phyloP scores from a whole-genome alignment of 2,329 filamentous ascomycete genomes.

The Colletotrichum godetiae region DNA sequence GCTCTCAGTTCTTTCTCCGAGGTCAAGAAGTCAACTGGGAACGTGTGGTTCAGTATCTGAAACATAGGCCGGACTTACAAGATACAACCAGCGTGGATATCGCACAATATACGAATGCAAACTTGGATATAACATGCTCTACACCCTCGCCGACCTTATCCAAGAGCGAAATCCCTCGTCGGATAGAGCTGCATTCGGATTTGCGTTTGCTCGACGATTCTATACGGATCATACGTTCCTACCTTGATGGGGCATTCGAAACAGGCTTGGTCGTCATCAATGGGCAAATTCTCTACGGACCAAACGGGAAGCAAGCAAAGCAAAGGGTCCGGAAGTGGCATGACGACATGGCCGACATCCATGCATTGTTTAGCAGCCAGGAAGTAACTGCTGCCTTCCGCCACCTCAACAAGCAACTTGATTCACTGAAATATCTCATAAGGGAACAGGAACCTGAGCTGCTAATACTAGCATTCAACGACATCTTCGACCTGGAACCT shows the following conservation, averaged over 20 bases:
- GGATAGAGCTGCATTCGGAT: neutral
- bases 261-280: neutral
- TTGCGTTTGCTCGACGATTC: neutral
- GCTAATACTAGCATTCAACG: neutral
- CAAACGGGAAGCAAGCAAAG: neutral
- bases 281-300: neutral
- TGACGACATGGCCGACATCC: neutral
- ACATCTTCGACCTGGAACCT: neutral
- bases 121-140: neutral
- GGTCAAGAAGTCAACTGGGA: constrained; percentile 11
- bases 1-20: neutral
- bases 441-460: neutral
- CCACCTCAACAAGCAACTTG: neutral
- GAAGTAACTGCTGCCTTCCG: neutral
- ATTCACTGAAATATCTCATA: neutral
- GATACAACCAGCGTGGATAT: neutral
- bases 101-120: no score
- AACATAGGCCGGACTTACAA: constrained; percentile 3
- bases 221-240: neutral
- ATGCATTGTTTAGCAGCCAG: neutral
- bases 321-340: neutral
- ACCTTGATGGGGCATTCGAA: neutral
- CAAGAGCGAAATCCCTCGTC: neutral
- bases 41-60: neutral
- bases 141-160: neutral